These are phyloP conservation scores for Cladophialophora carrionii DNA, from an alignment of 2,329 filamentous ascomycete genomes.

Conservation along the genomic window DNA sequence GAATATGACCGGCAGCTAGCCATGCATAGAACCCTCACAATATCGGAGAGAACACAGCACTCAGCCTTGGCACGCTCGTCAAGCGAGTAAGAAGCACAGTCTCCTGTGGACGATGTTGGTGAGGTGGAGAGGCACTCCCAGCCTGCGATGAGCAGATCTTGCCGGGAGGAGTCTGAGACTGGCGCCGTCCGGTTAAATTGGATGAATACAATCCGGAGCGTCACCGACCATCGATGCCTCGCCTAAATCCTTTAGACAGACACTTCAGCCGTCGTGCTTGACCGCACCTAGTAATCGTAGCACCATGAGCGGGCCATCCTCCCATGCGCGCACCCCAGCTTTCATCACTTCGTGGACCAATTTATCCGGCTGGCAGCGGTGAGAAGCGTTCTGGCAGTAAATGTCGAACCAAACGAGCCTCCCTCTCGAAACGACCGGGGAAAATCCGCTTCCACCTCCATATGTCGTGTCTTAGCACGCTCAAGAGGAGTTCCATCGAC, in stretches of 20 bases:
- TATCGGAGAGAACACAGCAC: background rate
- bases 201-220: background rate
- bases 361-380: background rate
- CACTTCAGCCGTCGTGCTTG: constrained; percentile 1
- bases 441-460: no score
- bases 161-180: constrained; percentile 7
- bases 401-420: no score
- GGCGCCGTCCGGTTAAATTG: constrained; percentile 2
- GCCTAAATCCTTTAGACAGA: background rate
- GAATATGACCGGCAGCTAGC: background rate
- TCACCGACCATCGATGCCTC: background rate
- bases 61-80: background rate
- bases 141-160: background rate
- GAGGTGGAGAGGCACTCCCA: background rate
- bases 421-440: no score
- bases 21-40: background rate
- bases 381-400: no score
- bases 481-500: constrained; percentile 2
- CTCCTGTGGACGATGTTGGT: background rate
- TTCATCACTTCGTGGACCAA: background rate
- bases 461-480: background rate
- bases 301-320: background rate
- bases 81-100: background rate
- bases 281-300: background rate
- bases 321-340: background rate